Evolutionary conservation across 345 rosid genomes (phyloP).

Genomic region (Salix viminalis): DNA sequence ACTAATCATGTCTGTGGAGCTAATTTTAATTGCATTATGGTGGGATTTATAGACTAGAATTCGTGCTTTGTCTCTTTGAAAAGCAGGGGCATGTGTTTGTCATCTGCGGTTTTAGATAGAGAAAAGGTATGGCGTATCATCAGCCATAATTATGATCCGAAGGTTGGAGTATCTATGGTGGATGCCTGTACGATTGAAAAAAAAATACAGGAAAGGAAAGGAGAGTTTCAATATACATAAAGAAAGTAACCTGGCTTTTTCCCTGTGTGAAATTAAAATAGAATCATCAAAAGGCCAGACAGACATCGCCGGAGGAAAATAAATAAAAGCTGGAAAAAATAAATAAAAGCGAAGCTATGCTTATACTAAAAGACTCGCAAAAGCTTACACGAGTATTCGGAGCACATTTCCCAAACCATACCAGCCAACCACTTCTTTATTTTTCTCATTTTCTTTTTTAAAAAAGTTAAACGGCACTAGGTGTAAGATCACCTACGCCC

Average conservation of each 20-base stretch:
- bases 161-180: background rate
- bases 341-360: constrained; percentile 13
- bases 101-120: background rate
- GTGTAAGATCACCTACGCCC: background rate
- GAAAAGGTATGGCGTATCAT: background rate
- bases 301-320: background rate
- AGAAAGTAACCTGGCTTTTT: constrained; percentile 30
- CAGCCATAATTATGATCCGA: background rate
- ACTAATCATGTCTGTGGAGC: background rate
- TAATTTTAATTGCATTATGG: background rate
- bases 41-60: background rate
- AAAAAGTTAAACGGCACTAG: background rate
- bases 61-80: background rate
- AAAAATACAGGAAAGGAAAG: background rate
- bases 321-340: background rate
- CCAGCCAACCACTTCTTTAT: background rate
- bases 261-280: constrained; percentile 1
- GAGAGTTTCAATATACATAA: background rate
- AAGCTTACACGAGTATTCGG: constrained; percentile 10
- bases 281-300: background rate
- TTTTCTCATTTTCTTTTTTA: background rate
- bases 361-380: constrained; percentile 19
- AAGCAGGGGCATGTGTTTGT: background rate
- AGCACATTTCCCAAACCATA: constrained; percentile 29
- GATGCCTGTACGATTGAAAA: background rate